Conservation (phyloP, 441 rosid species). For the Syzygium malaccense region DNA sequence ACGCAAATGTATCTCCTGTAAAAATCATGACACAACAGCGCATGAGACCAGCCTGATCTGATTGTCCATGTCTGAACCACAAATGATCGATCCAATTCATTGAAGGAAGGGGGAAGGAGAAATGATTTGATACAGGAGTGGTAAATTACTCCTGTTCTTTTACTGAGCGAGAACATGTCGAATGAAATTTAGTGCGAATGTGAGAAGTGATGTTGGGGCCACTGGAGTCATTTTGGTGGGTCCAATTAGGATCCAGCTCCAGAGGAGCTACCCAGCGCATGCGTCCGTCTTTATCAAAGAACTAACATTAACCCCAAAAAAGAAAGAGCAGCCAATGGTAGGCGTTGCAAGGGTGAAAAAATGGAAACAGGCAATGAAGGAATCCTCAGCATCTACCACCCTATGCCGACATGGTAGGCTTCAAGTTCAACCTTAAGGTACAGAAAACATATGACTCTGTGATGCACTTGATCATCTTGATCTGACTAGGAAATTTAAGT, state of each 20-base stretch:
- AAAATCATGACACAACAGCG: background rate
- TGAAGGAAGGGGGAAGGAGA: background rate
- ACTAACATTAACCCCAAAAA: background rate
- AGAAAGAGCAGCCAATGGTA: conserved; percentile 20
- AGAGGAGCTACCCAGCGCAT: background rate
- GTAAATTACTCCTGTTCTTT: background rate
- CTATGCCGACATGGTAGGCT: background rate
- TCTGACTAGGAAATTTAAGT: background rate
- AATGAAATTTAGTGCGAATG: background rate
- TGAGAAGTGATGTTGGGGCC: background rate
- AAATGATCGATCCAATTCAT: background rate
- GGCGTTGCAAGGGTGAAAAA: background rate
- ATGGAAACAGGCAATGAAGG: background rate
- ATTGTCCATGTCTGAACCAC: background rate
- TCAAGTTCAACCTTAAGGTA: background rate
- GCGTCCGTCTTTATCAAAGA: background rate
- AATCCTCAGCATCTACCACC: background rate
- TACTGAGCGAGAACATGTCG: background rate
- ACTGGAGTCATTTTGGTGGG: background rate
- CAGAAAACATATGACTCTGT: background rate
- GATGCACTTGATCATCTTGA: background rate
- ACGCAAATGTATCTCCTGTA: conserved; percentile 28
- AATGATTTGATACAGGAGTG: background rate
- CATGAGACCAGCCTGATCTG: background rate
- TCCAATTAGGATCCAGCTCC: background rate